Evolutionary conservation across 441 rosid species (phyloP).

Genomic region (Daphne laureola): DNA sequence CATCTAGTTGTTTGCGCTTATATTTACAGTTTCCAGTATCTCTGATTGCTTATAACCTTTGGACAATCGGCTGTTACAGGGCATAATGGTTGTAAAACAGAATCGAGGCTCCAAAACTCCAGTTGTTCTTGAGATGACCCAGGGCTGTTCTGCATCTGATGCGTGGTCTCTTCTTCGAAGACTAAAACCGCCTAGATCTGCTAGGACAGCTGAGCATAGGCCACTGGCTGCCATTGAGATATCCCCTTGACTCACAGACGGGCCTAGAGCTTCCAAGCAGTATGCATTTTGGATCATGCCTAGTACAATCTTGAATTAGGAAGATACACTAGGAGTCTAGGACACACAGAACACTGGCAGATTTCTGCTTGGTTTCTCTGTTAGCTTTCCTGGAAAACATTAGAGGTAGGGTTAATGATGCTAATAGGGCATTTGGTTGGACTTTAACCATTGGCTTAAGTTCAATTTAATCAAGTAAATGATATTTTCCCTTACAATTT

Average conservation of each 20-base stretch:
- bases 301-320: not conserved
- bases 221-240: conserved; percentile 26
- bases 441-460: no score
- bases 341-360: no score
- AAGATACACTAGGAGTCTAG: no score
- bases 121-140: conserved; percentile 59
- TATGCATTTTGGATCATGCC: not conserved
- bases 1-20: no score
- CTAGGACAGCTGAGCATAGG: conserved; percentile 15
- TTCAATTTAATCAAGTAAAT: no score
- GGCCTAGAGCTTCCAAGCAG: not conserved
- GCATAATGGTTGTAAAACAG: conserved; percentile 64
- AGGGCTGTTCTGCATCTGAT: conserved; percentile 64
- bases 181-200: conserved; percentile 26
- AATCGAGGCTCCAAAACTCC: conserved; percentile 53
- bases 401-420: no score
- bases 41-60: no score
- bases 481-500: no score
- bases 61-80: conserved; percentile 36
- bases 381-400: no score
- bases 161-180: conserved; percentile 73
- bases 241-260: conserved; percentile 33
- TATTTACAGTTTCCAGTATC: no score
- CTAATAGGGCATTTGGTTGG: no score
- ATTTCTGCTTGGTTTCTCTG: no score